Evolutionary conservation across 768 basidiomycete genomes (phyloP).

Genomic region (Crepidotus variabilis): DNA sequence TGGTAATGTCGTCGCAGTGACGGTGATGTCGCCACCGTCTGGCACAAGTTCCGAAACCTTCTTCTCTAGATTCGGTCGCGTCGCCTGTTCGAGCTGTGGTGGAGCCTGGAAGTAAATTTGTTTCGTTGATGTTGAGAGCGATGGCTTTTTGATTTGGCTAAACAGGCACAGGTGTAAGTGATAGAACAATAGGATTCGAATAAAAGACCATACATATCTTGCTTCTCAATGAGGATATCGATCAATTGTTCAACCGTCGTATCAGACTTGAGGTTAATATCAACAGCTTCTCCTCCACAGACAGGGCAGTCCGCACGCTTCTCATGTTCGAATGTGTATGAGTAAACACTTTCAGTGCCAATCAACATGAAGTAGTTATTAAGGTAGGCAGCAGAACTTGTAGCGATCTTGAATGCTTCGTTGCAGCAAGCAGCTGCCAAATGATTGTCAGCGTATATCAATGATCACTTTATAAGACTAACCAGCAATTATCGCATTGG

Average conservation of each 20-base stretch:
- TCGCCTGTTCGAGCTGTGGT: slow-evolving; percentile 83
- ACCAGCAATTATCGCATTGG: slow-evolving; percentile 98
- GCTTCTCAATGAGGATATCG: slow-evolving; percentile 80
- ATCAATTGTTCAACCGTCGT: slow-evolving; percentile 85
- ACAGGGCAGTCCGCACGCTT: slow-evolving; percentile 92
- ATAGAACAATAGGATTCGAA: slow-evolving; percentile 2
- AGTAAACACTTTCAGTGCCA: slow-evolving; percentile 94
- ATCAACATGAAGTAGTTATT: slow-evolving; percentile 99
- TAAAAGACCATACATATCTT: slow-evolving; percentile 72
- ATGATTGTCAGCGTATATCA: slow-evolving; percentile 2
- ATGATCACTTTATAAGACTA: neutral
- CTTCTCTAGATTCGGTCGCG: slow-evolving; percentile 88
- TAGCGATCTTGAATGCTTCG: slow-evolving; percentile 98
- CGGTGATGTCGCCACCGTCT: slow-evolving; percentile 74
- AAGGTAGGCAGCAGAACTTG: slow-evolving; percentile 88
- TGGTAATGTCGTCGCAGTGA: slow-evolving; percentile 86
- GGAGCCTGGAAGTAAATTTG: slow-evolving; percentile 94
- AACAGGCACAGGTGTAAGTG: slow-evolving; percentile 1
- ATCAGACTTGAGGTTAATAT: slow-evolving; percentile 64
- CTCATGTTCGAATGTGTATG: slow-evolving; percentile 96
- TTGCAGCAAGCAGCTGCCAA: slow-evolving; percentile 86
- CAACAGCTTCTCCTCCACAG: slow-evolving; percentile 87
- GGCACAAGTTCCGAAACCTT: slow-evolving; percentile 77
- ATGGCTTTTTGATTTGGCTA: slow-evolving; percentile 97
- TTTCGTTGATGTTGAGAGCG: slow-evolving; percentile 69